Conservation (phyloP, 805 yeast genomes). For the Saccharomycopsis microspora region DNA sequence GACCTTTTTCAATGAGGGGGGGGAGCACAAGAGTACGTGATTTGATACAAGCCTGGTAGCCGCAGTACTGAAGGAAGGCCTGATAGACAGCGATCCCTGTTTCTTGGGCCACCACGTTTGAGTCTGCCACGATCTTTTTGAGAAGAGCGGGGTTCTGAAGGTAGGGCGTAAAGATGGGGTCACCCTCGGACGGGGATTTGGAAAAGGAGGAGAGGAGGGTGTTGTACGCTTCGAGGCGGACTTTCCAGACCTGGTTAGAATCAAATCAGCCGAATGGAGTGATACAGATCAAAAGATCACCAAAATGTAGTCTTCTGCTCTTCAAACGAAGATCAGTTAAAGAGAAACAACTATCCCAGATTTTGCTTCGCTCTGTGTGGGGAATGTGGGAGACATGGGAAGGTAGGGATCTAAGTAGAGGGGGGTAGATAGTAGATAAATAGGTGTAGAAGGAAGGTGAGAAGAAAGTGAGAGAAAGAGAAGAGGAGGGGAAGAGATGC, state of each 20-base stretch:
- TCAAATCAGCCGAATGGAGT: not conserved
- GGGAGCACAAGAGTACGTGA: constrained; percentile 33
- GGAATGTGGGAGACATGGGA: too few relatives aligned
- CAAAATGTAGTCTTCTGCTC: too few relatives aligned
- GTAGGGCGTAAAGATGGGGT: constrained; percentile 40
- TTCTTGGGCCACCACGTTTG: constrained; percentile 90
- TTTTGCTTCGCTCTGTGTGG: not conserved
- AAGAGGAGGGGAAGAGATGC: too few relatives aligned
- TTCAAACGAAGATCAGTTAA: too few relatives aligned
- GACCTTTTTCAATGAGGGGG: constrained; percentile 69
- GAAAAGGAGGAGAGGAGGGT: constrained; percentile 45
- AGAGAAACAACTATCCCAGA: constrained; percentile 8
- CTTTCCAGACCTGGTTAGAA: constrained; percentile 53
- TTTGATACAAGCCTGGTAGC: constrained; percentile 28
- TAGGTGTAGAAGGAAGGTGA: constrained; percentile 3
- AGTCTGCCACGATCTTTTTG: constrained; percentile 54
- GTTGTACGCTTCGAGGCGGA: constrained; percentile 67
- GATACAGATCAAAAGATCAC: not conserved
- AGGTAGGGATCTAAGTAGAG: too few relatives aligned
- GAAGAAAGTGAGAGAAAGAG: not conserved
- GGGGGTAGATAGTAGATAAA: too few relatives aligned
- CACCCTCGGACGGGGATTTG: constrained; percentile 42
- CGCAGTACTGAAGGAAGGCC: constrained; percentile 47
- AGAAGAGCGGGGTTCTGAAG: constrained; percentile 41
- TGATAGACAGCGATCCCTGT: constrained; percentile 51